Conservation (phyloP, 371 early-diverging fungal species). For the Mucor velutinosus region DNA sequence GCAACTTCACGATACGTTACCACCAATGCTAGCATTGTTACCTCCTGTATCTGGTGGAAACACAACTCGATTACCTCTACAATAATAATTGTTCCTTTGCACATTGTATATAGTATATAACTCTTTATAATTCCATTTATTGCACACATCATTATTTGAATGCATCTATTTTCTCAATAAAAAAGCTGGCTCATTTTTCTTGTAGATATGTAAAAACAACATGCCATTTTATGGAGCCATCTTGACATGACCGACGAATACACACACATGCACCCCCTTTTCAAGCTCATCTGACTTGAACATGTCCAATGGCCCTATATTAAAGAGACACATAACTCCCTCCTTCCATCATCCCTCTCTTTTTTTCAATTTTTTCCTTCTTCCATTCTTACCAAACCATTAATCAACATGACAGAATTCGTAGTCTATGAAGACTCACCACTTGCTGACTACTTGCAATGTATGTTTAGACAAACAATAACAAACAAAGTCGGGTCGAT, state of each 20-base stretch:
- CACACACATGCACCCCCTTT: not conserved
- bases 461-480: conserved; percentile 30
- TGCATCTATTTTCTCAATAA: not conserved
- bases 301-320: not conserved
- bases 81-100: not conserved
- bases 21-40: conserved; percentile 1
- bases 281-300: conserved; percentile 3
- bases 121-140: not conserved
- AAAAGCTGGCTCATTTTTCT: not conserved
- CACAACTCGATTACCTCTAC: not conserved
- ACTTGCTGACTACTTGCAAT: conserved; percentile 67
- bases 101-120: not conserved
- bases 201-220: not conserved
- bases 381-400: not conserved
- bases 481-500: not conserved
- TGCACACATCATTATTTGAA: not conserved
- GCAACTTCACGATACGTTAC: not conserved
- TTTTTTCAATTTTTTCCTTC: not conserved
- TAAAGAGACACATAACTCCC: not conserved
- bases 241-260: not conserved
- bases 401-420: conserved; percentile 56
- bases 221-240: not conserved
- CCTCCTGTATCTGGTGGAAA: not conserved
- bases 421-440: conserved; percentile 76
- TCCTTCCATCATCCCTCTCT: not conserved